Base-by-base conservation (phyloP, 129 eudicot genomes). In the Lactuca saligna region DNA sequence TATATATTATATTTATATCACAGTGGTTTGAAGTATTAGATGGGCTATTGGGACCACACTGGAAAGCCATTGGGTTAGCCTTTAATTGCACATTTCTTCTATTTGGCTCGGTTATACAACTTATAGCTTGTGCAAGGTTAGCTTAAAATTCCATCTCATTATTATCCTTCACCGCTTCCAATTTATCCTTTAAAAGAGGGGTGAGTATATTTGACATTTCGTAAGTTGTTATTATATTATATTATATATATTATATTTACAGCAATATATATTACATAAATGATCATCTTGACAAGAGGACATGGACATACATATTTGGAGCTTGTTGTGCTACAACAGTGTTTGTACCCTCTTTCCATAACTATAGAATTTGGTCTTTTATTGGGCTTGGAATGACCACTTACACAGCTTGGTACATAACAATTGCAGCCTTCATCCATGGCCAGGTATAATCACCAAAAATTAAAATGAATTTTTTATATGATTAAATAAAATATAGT, bases 101-200 rank as follows among this genome's bases (percentile, higher is more conserved):
- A 25, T 85, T 80, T 73, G 96, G 96, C 39, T 85, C 91, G 61
- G 96, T 88, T 56, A 88, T 88, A 62, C 96, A 88, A 68, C 96
- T 88, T 67, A 88, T 88, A 54, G 96, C 82, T 80, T 88, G 96
- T 85, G 96, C 96, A 82, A 88, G 96, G 96, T 87, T 49, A 62
- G 51, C 49, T 59, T 61, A 4, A 4, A 53, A 31, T 46, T 16
- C 13, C 39, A 68, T 37, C 17, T 34, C 53, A 20, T 44, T 44
- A 46, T 6, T 44, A 46, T 6, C 57, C 56, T 25, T 46, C 55
- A 29, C 12, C 5, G 25, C 41, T 65, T 25, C 14, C 57, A 39
- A 25, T 29, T 14, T 25, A 25, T 2, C 14, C 20, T 4, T 46
- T 57, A 11, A 54, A 46, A 25, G 13, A n/a, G 63, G 68, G 39